These are phyloP conservation scores for Boeremia exigua DNA, from an alignment of 2,329 filamentous ascomycete genomes.

Conservation along the genomic window DNA sequence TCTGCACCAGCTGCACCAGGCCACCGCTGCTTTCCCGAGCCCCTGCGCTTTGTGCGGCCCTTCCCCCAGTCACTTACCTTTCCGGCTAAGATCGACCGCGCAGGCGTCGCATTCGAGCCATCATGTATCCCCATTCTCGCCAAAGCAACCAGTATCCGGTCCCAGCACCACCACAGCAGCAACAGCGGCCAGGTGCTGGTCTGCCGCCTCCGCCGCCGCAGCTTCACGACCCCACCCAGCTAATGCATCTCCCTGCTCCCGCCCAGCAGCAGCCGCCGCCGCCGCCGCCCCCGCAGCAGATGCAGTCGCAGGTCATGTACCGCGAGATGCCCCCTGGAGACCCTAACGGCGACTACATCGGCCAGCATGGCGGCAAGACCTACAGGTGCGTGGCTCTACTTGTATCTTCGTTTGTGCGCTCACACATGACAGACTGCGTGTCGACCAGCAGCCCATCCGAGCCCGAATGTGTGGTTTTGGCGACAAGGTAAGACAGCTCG, in stretches of 20 bases:
- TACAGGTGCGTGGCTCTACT: conserved; percentile 15
- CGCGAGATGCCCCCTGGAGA: conserved; percentile 2
- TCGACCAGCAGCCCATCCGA: conserved; percentile 88
- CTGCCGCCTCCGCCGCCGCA: conserved; percentile 22
- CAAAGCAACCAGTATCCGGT: conserved; percentile 30
- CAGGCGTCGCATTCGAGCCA: conserved; percentile 11
- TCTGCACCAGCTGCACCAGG: background rate
- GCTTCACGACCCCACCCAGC: conserved; percentile 20
- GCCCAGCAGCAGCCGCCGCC: conserved; percentile 11
- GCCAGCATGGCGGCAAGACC: conserved; percentile 21
- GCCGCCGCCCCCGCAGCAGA: conserved; percentile 7
- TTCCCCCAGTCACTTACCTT: background rate
- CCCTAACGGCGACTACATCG: conserved; percentile 11
- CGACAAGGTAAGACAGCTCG: conserved; percentile 73
- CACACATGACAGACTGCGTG: conserved; percentile 61
- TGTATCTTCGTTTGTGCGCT: conserved; percentile 47
- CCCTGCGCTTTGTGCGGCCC: conserved; percentile 1
- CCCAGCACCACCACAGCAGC: conserved; percentile 19
- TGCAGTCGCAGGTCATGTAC: conserved; percentile 9
- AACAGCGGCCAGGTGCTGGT: conserved; percentile 21
- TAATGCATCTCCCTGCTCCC: conserved; percentile 21
- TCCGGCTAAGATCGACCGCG: conserved; percentile 3
- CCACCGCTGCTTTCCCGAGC: background rate
- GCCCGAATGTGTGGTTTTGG: conserved; percentile 99
- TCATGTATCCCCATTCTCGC: conserved; percentile 33